phyloP scores from a whole-genome alignment of 495 filamentous ascomycete genomes.

The Hypoxylon cercidicola region DNA sequence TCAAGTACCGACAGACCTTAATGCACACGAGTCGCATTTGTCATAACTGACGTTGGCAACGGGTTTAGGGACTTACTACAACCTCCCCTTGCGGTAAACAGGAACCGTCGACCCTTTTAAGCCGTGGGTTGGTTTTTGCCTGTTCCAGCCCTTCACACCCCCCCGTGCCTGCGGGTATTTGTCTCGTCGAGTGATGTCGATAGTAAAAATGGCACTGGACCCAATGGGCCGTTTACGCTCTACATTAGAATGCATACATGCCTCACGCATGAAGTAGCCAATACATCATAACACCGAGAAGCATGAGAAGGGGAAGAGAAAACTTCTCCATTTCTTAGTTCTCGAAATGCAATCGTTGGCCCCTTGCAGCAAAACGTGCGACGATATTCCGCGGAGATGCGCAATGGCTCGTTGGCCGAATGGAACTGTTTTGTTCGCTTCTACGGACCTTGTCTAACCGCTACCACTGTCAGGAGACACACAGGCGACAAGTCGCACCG shows the following conservation, averaged over 20 bases:
- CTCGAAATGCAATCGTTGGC: slow-evolving; percentile 27
- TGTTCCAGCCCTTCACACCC: slow-evolving; percentile 33
- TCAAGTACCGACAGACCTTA: slow-evolving; percentile 38
- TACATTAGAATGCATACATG: slow-evolving; percentile 3
- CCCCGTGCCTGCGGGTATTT: slow-evolving; percentile 33
- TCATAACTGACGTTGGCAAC: slow-evolving; percentile 39
- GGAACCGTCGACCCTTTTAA: slow-evolving; percentile 37
- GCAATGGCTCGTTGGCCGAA: slow-evolving; percentile 16
- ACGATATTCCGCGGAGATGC: slow-evolving; percentile 35
- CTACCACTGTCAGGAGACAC: slow-evolving; percentile 20
- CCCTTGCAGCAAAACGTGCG: slow-evolving; percentile 39
- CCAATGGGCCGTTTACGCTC: slow-evolving; percentile 22
- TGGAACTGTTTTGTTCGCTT: slow-evolving; percentile 32
- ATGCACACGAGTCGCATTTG: slow-evolving; percentile 40
- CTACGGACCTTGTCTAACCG: slow-evolving; percentile 9
- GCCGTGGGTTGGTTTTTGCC: slow-evolving; percentile 35
- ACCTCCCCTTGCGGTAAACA: slow-evolving; percentile 34
- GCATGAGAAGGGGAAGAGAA: slow-evolving; percentile 5
- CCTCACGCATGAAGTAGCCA: slow-evolving; percentile 24
- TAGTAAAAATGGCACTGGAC: slow-evolving; percentile 15
- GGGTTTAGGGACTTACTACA: slow-evolving; percentile 29
- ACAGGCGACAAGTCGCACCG: slow-evolving; percentile 6
- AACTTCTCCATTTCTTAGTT: slow-evolving; percentile 10
- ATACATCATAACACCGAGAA: slow-evolving; percentile 31
- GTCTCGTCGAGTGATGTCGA: slow-evolving; percentile 33